Evolutionary conservation across 257 asterid species (phyloP), one percentile per base, ranked within the genome.

Genomic region (Plantago major): DNA sequence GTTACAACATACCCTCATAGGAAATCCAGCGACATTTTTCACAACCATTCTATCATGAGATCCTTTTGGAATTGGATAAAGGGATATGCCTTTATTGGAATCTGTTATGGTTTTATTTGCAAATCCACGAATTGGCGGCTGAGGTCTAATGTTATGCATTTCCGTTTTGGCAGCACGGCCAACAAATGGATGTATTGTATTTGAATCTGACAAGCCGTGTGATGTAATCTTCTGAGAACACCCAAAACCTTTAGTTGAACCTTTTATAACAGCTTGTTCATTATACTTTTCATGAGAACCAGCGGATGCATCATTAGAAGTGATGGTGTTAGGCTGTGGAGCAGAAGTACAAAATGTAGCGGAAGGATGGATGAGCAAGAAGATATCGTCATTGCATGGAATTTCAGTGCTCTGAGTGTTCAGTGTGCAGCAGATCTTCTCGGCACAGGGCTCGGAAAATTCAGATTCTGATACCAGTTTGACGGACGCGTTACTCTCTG

Each of bases 371-470:
- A 89, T 93, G 67, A 93, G 99, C 78, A 93, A 83, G 87, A 93
- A 93, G 74, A 93, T 89, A 71, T 93, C 99, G 75, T 93, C 99
- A 58, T 93, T 93, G 80, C 99, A 87, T 62, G 99, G 99, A 82
- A 89, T 83, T 66, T 93, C 97, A 30, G 96, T 67, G 79, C 87
- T 97, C 78, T 87, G 95, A 0, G 94, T 78, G 84, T 93, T 93
- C 72, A 93, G 63, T 1, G 76, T 76, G 72, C 99, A 89, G 65
- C 57, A 49, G 58, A 80, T 76, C 59, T 49, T 76, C 44, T 84
- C 88, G 57, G 70, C 82, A 73, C 59, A 55, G 66, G 64, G 80
- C 63, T 75, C 86, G 68, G 60, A 72, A 58, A 67, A 48, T 50
- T 80, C 88, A 65, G 79, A 46, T 61, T 47, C 71, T 64, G 65